Base-by-base conservation (phyloP, 2,329 filamentous ascomycete genomes). In the Shiraia sp. region DNA sequence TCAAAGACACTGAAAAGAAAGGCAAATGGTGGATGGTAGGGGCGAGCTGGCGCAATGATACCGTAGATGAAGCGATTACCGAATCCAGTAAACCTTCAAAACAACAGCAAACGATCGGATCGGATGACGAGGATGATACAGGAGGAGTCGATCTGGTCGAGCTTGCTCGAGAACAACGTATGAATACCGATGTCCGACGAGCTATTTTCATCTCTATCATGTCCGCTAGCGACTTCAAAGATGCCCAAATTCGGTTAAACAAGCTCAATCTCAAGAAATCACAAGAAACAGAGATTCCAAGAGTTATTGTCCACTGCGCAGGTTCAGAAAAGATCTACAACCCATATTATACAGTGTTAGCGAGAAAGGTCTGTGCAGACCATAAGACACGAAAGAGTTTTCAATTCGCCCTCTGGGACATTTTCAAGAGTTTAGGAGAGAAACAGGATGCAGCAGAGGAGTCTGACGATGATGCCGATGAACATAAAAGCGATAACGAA, bases 1-100 rank as follows among this genome's bases (percentile, higher is more conserved):
- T 99, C 36, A 83, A 83, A 49, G 82, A 91, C 48, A 86, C 86
- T 0, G 87, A 92, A 28, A 92, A 87, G 64, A 88, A 86, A 63
- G 93, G 93, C 1, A 96, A 96, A 73, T 99, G 93, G 93, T 99
- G 93, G 93, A 81, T 97, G 14, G 88, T 97, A 4, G 93, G 93
- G 36, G 92, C 93, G n/a, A 96, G 90, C 68, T 96, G 92, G 82
- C 76, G 75, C 28, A 65, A 77, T 44, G 52, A 69, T 13, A 54
- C 43, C 10, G 71, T 73, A 13, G 55, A 50, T n/a, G 67, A 70
- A 19, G 53, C 61, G 41, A 51, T 45, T 45, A 53, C 39, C 40
- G 70, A 73, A 42, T 54, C 70, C 59, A 45, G 54, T 53, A 24
- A 70, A 59, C 63, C 71, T 35, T 24, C 42, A 9, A 19, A 22